Percentiles rank a stretch among this genome's conserved stretches.
These are phyloP conservation scores for Blastocystis sp. DNA, from an alignment of 352 stramenopile species.

Conservation along the genomic window DNA sequence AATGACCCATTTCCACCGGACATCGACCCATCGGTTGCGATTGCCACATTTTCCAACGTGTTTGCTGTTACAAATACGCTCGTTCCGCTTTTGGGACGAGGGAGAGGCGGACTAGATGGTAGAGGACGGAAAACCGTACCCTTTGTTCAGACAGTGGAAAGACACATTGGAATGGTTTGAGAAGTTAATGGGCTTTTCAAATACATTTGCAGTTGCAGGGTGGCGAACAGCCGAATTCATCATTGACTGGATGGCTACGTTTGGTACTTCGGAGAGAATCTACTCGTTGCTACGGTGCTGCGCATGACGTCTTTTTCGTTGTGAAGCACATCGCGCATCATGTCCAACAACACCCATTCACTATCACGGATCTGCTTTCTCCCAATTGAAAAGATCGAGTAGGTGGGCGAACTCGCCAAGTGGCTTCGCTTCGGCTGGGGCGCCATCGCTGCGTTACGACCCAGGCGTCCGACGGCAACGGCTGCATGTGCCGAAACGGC, in stretches of 20 bases:
- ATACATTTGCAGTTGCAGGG: neutral
- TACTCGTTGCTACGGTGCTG: neutral
- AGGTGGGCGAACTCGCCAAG: neutral
- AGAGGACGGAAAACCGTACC: neutral
- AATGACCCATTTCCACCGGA: too few relatives aligned
- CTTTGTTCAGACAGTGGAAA: too few relatives aligned
- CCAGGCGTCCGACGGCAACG: neutral
- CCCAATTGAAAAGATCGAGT: slow-evolving; percentile 1
- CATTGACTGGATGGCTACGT: neutral
- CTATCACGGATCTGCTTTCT: neutral
- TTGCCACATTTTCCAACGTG: too few relatives aligned
- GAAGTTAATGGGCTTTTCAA: neutral
- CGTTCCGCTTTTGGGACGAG: neutral
- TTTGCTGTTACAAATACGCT: neutral
- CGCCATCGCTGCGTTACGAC: neutral
- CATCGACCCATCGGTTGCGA: too few relatives aligned
- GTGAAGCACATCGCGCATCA: neutral
- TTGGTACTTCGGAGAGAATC: neutral
- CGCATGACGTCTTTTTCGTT: neutral
- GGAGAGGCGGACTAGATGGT: neutral
- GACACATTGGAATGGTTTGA: too few relatives aligned
- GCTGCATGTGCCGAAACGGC: neutral
- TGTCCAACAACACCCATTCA: neutral
- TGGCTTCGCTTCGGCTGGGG: neutral
- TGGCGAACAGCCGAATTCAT: neutral